phyloP scores from a whole-genome alignment of 352 stramenopile genomes.

The Pseudoperonospora humuli region DNA sequence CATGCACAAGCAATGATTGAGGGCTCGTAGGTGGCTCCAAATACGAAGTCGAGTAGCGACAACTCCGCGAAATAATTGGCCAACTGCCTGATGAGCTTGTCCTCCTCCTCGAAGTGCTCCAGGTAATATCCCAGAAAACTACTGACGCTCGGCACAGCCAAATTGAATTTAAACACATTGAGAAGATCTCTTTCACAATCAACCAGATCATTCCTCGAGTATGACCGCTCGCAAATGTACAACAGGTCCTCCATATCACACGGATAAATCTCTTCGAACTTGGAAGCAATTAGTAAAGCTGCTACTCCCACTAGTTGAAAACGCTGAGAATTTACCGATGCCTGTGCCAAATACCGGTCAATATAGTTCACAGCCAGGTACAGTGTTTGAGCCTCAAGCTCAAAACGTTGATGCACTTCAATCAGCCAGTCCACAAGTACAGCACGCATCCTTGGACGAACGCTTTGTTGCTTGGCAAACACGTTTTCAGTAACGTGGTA shows the following conservation, averaged over 20 bases:
- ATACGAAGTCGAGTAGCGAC: slow-evolving; percentile 45
- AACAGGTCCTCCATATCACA: slow-evolving; percentile 95
- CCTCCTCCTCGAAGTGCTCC: slow-evolving; percentile 53
- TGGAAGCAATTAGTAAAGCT: slow-evolving; percentile 92
- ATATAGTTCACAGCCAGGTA: slow-evolving; percentile 98
- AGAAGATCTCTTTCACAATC: slow-evolving; percentile 93
- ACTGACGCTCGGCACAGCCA: slow-evolving; percentile 93
- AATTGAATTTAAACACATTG: slow-evolving; percentile 92
- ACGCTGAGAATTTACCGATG: slow-evolving; percentile 85
- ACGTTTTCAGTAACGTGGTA: slow-evolving; percentile 47
- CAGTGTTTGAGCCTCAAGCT: slow-evolving; percentile 94
- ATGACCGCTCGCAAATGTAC: slow-evolving; percentile 97
- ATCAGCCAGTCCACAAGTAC: slow-evolving; percentile 78
- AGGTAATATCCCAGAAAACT: slow-evolving; percentile 95
- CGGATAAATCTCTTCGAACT: slow-evolving; percentile 99
- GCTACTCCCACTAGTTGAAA: slow-evolving; percentile 98
- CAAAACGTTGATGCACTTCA: slow-evolving; percentile 98
- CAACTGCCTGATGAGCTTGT: slow-evolving; percentile 33
- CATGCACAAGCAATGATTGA: slow-evolving; percentile 41
- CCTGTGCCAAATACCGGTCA: slow-evolving; percentile 92
- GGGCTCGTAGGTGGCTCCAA: slow-evolving; percentile 40
- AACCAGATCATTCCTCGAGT: slow-evolving; percentile 74
- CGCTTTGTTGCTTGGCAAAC: slow-evolving; percentile 38
- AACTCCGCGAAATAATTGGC: slow-evolving; percentile 55
- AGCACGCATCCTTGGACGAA: slow-evolving; percentile 53